phyloP scores from a whole-genome alignment of 176 grass and related monocot genomes.

The Avena sativa region DNA sequence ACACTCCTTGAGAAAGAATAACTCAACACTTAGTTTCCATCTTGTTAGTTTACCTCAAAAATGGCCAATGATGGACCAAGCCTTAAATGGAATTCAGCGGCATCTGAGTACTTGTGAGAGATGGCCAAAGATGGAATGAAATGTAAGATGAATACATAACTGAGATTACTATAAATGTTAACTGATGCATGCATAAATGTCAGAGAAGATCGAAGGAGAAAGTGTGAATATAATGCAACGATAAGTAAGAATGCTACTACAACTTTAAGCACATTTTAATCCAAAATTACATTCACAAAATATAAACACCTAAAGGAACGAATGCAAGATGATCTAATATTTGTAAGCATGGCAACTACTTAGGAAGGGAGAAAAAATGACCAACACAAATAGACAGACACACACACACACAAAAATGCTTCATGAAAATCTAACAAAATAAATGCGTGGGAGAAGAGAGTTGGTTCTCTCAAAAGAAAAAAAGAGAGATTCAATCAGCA shows the following conservation, averaged over 20 bases:
- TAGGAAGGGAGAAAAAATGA: neutral
- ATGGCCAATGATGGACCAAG: slow-evolving; percentile 56
- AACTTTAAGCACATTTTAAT: neutral
- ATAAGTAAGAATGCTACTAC: neutral
- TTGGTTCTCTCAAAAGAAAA: neutral
- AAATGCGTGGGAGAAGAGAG: neutral
- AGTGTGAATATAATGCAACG: neutral
- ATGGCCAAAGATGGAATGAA: slow-evolving; percentile 23
- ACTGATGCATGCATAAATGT: neutral
- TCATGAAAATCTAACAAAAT: neutral
- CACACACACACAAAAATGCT: neutral
- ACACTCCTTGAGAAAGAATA: no score
- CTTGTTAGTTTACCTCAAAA: no score
- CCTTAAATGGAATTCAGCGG: slow-evolving; percentile 77
- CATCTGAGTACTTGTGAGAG: slow-evolving; percentile 75
- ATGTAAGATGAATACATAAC: slow-evolving; percentile 7
- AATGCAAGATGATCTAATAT: neutral
- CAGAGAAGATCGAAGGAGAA: neutral
- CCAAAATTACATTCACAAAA: neutral
- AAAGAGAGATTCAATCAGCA: neutral
- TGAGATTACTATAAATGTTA: neutral
- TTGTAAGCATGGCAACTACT: neutral
- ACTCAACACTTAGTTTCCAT: no score
- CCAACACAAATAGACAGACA: neutral
- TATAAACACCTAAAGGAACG: neutral